Base-by-base conservation (phyloP, 1,284 basidiomycete genomes). In the Porodaedalea pini region DNA sequence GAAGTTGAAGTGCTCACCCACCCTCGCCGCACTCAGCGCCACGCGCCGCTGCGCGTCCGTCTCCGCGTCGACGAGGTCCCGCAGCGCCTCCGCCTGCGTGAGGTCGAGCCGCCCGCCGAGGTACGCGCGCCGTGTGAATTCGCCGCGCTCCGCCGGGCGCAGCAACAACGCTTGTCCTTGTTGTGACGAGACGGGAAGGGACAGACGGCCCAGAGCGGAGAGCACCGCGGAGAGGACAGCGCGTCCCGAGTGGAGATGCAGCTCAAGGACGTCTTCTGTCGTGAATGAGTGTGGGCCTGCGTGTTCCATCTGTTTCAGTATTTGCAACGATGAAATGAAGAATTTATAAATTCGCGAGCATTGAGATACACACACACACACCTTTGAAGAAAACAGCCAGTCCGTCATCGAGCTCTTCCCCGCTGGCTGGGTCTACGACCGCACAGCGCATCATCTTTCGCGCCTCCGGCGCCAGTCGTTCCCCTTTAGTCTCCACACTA, bases 231-330 rank as follows among this genome's bases (percentile, higher is more conserved):
- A 71, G 60, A 92, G 78, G 34, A 94, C 79, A 0, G 93, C 90
- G 4, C 85, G 78, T 0, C 91, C 90, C n/a, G 92, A 94, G 68
- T 96, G 92, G 27, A 92, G 73, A 69, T 96, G 92, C 34, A 96
- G 71, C 68, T 96, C 92, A 4, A 96, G 67, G n/a, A 86, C 85
- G 45, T 88, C 84, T 66, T 93, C 86, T 0, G 85, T 86, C 0
- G 92, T 94, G 66, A 89, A 94, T 1, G 90, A 94, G 62, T 74
- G 80, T 1, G 83, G 88, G 2, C 76, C 87, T 89, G 61, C 23
- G 34, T 37, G 47, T 17, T 34, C 19, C 23, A 10, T 34, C 23
- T 6, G 27, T 54, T 29, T 29, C 3, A 15, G 47, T 5, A 36
- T 36, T 23, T 27, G 7, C 1, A 51, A 8, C 27, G 41, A 25